Conservation (phyloP, 139 green algal genomes). For the Micromonas pusilla region DNA sequence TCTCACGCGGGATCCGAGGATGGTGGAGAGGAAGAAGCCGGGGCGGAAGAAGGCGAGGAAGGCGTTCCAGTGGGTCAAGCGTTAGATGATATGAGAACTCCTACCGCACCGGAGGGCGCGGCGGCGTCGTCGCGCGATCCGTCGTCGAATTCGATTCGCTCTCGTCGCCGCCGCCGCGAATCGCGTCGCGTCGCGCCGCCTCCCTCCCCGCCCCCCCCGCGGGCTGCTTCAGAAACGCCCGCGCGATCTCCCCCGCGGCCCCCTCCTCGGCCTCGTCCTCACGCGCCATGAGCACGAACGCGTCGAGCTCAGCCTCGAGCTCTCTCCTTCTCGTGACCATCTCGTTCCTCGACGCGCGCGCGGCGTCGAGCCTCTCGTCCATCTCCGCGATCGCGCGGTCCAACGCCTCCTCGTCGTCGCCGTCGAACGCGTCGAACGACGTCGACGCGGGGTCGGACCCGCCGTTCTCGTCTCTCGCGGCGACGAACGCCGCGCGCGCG, state of each 20-base stretch:
- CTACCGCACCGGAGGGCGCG: too few relatives aligned
- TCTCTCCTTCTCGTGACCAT: too few relatives aligned
- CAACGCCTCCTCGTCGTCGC: not conserved
- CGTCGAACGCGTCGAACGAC: not conserved
- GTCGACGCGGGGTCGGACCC: too few relatives aligned
- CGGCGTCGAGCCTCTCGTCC: not conserved
- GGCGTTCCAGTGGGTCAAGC: conserved; percentile 83
- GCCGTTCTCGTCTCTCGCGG: too few relatives aligned
- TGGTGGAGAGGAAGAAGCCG: conserved; percentile 95
- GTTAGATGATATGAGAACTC: conserved; percentile 39
- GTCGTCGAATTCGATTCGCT: not conserved
- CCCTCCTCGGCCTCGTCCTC: not conserved
- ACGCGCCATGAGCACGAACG: too few relatives aligned
- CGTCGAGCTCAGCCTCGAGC: not conserved
- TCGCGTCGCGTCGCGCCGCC: not conserved
- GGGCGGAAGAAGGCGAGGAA: conserved; percentile 71
- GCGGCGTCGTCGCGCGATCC: not conserved
- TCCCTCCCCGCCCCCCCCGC: not conserved
- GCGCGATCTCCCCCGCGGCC: not conserved
- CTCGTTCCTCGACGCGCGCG: not conserved
- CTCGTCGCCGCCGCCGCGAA: not conserved
- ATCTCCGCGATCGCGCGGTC: not conserved
- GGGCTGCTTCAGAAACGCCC: not conserved
- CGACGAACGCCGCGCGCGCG: not conserved
- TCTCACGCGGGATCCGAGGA: conserved; percentile 69